Evolutionary conservation across 2,329 filamentous ascomycete species (phyloP).

Genomic region (Metarhizium sp.): DNA sequence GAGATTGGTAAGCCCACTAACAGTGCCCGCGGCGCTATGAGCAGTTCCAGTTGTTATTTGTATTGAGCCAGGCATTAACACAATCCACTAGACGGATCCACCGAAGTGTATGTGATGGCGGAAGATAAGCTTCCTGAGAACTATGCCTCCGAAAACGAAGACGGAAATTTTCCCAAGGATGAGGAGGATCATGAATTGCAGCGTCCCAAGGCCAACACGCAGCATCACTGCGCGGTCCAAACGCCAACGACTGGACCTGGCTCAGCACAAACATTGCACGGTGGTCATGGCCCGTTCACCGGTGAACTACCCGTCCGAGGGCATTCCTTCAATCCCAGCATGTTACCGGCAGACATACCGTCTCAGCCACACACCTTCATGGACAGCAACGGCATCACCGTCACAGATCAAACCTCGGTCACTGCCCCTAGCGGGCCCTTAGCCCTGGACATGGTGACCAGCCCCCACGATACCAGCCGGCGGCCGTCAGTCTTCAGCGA

Average conservation of each 20-base stretch:
- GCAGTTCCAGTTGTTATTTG: background rate
- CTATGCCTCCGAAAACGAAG: slow-evolving; percentile 39
- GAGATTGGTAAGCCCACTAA: slow-evolving; percentile 41
- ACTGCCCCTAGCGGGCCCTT: slow-evolving; percentile 25
- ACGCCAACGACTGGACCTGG: slow-evolving; percentile 27
- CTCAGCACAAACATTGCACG: slow-evolving; percentile 21
- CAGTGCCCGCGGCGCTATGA: too few species aligned
- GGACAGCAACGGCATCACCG: slow-evolving; percentile 25
- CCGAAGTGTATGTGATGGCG: slow-evolving; percentile 39
- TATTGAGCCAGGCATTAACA: slow-evolving; percentile 1
- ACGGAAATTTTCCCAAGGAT: slow-evolving; percentile 27
- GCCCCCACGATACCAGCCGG: slow-evolving; percentile 34
- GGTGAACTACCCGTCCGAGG: slow-evolving; percentile 35
- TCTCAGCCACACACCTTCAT: slow-evolving; percentile 32
- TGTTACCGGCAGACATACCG: slow-evolving; percentile 31
- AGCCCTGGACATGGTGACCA: slow-evolving; percentile 36
- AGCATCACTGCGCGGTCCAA: slow-evolving; percentile 25
- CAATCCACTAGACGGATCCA: slow-evolving; percentile 31
- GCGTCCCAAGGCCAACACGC: slow-evolving; percentile 19
- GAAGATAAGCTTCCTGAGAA: slow-evolving; percentile 41
- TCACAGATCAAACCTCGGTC: slow-evolving; percentile 24
- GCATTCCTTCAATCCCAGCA: slow-evolving; percentile 28
- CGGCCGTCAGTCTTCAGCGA: slow-evolving; percentile 38
- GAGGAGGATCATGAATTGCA: slow-evolving; percentile 32
- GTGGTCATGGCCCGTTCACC: slow-evolving; percentile 26